These are phyloP conservation scores for Debaryomyces udenii DNA, from an alignment of 1,139 yeast species.

Conservation along the genomic window DNA sequence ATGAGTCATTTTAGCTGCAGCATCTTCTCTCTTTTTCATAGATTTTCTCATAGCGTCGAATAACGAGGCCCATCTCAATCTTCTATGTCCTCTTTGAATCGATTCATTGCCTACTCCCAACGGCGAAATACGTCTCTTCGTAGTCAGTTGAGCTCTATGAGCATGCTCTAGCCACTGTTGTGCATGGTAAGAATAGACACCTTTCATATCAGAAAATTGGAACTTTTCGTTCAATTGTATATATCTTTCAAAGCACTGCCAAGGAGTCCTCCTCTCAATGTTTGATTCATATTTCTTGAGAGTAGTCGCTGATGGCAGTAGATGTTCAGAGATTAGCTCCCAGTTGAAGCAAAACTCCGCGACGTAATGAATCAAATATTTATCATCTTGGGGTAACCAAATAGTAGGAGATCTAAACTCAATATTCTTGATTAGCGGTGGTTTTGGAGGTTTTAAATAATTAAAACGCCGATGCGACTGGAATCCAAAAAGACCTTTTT, in stretches of 20 bases:
- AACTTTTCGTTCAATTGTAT: slow-evolving; percentile 89
- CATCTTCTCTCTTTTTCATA: slow-evolving; percentile 80
- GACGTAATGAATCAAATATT: slow-evolving; percentile 73
- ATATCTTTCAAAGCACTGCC: slow-evolving; percentile 98
- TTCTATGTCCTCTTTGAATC: slow-evolving; percentile 87
- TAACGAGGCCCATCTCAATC: slow-evolving; percentile 91
- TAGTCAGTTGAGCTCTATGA: slow-evolving; percentile 81
- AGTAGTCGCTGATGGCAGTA: slow-evolving; percentile 61
- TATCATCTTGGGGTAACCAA: slow-evolving; percentile 95
- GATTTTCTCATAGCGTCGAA: slow-evolving; percentile 92
- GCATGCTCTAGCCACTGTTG: slow-evolving; percentile 93
- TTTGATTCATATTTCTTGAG: slow-evolving; percentile 73
- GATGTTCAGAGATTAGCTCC: slow-evolving; percentile 85
- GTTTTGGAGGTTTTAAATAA: slow-evolving; percentile 78
- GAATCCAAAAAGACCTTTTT: slow-evolving; percentile 61
- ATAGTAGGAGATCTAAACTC: slow-evolving; percentile 87
- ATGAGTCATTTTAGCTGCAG: slow-evolving; percentile 38
- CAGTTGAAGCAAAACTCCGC: slow-evolving; percentile 91
- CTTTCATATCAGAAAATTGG: slow-evolving; percentile 84
- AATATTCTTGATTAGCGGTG: slow-evolving; percentile 78
- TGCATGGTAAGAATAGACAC: slow-evolving; percentile 80
- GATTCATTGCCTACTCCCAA: slow-evolving; percentile 90
- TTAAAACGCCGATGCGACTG: slow-evolving; percentile 64
- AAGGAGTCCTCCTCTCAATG: slow-evolving; percentile 92
- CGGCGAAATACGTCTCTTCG: slow-evolving; percentile 87